These are phyloP conservation scores for Platanus orientalis DNA, from an alignment of 164 flowering plant genomes.

Conservation along the genomic window DNA sequence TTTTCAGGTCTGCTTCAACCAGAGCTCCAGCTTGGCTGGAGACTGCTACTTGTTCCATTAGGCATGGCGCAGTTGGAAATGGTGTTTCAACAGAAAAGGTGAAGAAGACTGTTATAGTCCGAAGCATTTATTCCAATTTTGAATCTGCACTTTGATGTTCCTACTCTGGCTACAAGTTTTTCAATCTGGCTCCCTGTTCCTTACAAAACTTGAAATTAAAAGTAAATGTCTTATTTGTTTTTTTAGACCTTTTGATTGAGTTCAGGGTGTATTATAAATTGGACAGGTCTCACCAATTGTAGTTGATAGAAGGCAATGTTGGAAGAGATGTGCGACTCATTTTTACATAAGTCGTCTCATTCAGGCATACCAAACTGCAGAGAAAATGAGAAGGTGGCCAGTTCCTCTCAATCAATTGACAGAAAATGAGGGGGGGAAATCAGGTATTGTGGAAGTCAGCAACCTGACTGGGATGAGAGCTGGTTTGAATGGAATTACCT, in stretches of 20 bases:
- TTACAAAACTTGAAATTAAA: neutral
- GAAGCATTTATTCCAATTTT: neutral
- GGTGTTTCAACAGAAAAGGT: constrained; percentile 37
- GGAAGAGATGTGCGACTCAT: constrained; percentile 60
- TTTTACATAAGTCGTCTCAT: constrained; percentile 54
- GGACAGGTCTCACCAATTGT: constrained; percentile 29
- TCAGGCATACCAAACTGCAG: constrained; percentile 26
- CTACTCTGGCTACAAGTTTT: neutral
- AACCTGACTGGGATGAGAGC: constrained; percentile 8
- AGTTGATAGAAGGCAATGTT: constrained; percentile 18
- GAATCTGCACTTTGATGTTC: neutral
- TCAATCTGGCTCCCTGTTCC: neutral
- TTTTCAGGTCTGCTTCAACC: constrained; percentile 32
- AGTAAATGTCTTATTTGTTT: neutral
- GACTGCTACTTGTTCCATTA: constrained; percentile 18
- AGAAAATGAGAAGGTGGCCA: constrained; percentile 17
- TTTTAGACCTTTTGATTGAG: neutral
- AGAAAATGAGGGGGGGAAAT: constrained; percentile 23
- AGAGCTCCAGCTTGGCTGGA: constrained; percentile 38
- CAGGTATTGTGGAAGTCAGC: constrained; percentile 9
- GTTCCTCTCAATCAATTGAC: constrained; percentile 14
- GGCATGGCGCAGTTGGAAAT: constrained; percentile 15
- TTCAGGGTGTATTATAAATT: constrained; percentile 1
- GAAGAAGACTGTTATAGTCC: neutral
- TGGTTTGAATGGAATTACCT: constrained; percentile 1